Conservation (phyloP, 768 basidiomycete genomes). For the Termitomyces sp. region DNA sequence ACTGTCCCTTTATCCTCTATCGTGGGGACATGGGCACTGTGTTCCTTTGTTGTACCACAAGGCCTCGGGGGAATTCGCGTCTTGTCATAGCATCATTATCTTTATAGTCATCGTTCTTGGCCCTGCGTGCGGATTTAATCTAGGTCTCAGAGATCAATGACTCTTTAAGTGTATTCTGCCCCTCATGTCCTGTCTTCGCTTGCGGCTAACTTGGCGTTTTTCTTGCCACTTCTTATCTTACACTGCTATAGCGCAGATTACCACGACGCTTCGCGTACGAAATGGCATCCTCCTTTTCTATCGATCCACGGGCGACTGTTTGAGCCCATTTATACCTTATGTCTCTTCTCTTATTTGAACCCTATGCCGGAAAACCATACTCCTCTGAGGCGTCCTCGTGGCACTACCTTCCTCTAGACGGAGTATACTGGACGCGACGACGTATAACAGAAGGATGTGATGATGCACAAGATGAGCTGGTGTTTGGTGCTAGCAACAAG, state of each 20-base stretch:
- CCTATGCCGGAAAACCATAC: slow-evolving; percentile 9
- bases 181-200: not conserved
- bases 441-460: slow-evolving; percentile 4
- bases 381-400: slow-evolving; percentile 15
- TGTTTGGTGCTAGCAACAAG: slow-evolving; percentile 2
- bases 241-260: not conserved
- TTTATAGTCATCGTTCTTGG: not conserved
- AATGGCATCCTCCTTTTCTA: not conserved
- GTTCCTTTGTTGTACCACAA: not conserved
- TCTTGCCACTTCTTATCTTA: not conserved
- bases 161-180: not conserved
- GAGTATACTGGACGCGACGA: slow-evolving; percentile 11
- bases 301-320: not conserved
- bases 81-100: slow-evolving; percentile 1
- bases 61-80: not conserved
- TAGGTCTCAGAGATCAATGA: not conserved
- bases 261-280: not conserved
- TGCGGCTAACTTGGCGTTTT: slow-evolving; percentile 1
- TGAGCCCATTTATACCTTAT: not conserved
- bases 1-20: not conserved
- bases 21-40: not conserved
- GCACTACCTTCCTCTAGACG: slow-evolving; percentile 15
- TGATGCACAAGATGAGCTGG: slow-evolving; percentile 16
- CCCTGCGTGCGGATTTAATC: not conserved
- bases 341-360: not conserved